phyloP scores from a whole-genome alignment of 2,329 filamentous ascomycete genomes.

The Fusarium subglutinans region DNA sequence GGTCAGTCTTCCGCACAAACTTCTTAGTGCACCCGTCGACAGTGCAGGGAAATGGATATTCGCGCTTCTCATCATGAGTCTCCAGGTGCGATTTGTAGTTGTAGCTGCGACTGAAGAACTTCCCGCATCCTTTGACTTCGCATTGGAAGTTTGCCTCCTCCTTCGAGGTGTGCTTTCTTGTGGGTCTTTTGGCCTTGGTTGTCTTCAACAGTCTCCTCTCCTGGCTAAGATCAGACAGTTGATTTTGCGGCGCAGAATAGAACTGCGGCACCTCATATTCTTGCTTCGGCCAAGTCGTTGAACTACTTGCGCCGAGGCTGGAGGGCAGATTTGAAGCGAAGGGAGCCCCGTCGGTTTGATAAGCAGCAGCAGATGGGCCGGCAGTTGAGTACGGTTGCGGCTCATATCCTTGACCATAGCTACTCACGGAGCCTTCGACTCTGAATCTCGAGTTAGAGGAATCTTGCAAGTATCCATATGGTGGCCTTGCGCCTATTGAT shows the following conservation, averaged over 20 bases:
- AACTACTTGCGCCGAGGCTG: constrained; percentile 19
- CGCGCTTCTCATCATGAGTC: constrained; percentile 78
- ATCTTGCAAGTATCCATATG: constrained; percentile 42
- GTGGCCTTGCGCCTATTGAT: constrained; percentile 22
- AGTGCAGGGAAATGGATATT: constrained; percentile 75
- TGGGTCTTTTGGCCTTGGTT: constrained; percentile 47
- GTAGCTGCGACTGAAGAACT: constrained; percentile 83
- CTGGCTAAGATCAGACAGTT: constrained; percentile 32
- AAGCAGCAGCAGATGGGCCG: constrained; percentile 24
- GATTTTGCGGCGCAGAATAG: constrained; percentile 32
- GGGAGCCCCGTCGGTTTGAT: constrained; percentile 33
- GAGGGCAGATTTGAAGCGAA: constrained; percentile 33
- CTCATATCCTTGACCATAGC: constrained; percentile 36
- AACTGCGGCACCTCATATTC: constrained; percentile 40
- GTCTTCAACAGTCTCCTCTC: constrained; percentile 37
- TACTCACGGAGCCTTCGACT: constrained; percentile 28
- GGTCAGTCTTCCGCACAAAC: constrained; percentile 85
- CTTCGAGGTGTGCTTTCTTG: constrained; percentile 67
- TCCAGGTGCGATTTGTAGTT: constrained; percentile 90
- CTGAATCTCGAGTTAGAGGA: constrained; percentile 27
- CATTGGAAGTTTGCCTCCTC: constrained; percentile 79
- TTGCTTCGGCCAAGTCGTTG: constrained; percentile 37
- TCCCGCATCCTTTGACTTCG: constrained; percentile 73
- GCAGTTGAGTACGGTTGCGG: constrained; percentile 34
- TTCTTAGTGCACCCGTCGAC: constrained; percentile 73